Evolutionary conservation across 1,139 yeast species (phyloP), one percentile per base, ranked within the genome.

Genomic region (Candida buenavistaensis): DNA sequence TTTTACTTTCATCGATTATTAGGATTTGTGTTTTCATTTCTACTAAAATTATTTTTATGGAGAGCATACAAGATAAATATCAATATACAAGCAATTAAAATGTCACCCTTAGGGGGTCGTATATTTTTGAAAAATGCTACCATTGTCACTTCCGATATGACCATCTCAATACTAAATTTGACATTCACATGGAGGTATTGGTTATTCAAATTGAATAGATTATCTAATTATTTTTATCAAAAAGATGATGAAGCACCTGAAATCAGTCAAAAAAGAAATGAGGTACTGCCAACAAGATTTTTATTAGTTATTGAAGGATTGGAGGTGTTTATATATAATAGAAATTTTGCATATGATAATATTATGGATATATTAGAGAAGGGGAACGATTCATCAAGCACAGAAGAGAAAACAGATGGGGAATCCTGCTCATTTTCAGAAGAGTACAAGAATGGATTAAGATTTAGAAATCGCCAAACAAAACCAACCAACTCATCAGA

Each of bases 161-260:
- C 95, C 2, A 55, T 86, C 2, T 75, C 88, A 6, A 68, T 86
- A 2, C 70, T 85, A 14, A 81, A 82, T 43, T 81, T 90, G 3
- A 77, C 79, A 45, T 54, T 92, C 21, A 86, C 95, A 0, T 92
- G 97, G 97, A 59, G 95, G 41, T 92, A 88, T 55, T 92, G 97
- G 97, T 64, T 69, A 13, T 51, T 86, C 36, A 64, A 65, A 4
- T 55, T 65, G 13, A 73, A 80, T 3, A 65, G 84, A 46, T 50
- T 66, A 24, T 68, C 81, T 1, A 74, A 68, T 23, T 66, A 62
- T 37, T 52, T 49, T 27, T 48, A 55, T 11, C 46, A 54, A 24
- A 43, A 52, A 11, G 59, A 57, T 33, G 49, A 53, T 19, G 51
- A 53, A 35, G 62, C 35, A 8, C 35, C 33, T 9, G 30, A 35